phyloP scores from a whole-genome alignment of 805 yeast genomes.

The Wickerhamiella brachini region DNA sequence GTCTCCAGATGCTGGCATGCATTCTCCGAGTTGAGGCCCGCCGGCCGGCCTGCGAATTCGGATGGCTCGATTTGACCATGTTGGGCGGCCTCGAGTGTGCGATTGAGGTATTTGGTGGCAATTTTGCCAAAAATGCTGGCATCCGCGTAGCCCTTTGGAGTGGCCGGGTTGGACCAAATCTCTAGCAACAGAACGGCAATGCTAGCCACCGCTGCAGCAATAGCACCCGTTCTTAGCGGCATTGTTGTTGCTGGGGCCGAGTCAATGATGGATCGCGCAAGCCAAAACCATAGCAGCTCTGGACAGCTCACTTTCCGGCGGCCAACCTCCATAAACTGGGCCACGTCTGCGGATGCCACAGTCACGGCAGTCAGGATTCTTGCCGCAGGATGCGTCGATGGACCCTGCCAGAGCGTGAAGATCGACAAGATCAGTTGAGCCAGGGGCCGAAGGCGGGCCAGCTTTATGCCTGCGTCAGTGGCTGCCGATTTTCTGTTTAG shows the following conservation, averaged over 20 bases:
- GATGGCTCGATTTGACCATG: constrained; percentile 4
- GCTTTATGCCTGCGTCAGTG: neutral
- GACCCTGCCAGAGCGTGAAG: neutral
- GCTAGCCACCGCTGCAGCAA: neutral
- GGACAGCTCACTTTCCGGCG: neutral
- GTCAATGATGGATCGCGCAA: neutral
- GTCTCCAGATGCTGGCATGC: constrained; percentile 2
- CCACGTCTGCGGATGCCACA: neutral
- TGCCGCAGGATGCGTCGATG: neutral
- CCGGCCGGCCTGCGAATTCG: constrained; percentile 10
- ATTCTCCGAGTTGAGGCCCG: constrained; percentile 1
- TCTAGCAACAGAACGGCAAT: neutral
- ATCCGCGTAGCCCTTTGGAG: constrained; percentile 6
- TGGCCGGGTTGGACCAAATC: constrained; percentile 1
- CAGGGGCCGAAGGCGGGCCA: neutral
- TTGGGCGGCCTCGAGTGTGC: constrained; percentile 5
- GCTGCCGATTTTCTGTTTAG: neutral
- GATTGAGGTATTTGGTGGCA: constrained; percentile 2
- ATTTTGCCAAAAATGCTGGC: constrained; percentile 8
- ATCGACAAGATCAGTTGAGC: neutral
- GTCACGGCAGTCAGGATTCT: neutral
- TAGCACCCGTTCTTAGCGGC: neutral
- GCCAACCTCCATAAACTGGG: neutral
- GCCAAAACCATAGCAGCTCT: constrained; percentile 1
- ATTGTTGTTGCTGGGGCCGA: neutral